Base-by-base conservation (phyloP, 225 moss, liverwort and hornwort species). In the Antitrichia curtipendula region DNA sequence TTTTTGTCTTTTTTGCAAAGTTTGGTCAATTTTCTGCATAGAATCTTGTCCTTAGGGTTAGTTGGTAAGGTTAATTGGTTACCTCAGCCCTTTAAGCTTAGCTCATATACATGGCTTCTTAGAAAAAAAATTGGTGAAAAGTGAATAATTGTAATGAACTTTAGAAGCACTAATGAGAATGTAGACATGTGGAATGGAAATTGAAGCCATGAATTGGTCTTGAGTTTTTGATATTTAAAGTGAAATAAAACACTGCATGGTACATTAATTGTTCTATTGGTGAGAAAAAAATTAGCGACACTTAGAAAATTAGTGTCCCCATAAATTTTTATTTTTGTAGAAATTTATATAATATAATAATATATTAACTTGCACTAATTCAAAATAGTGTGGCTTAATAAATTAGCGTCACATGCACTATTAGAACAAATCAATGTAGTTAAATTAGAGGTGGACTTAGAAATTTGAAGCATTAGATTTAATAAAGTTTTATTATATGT, bases 11-110 rank as follows among this genome's bases (percentile, higher is more conserved):
- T 70, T 15, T 70, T 70, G 4, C 15, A 70, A 70, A 14, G 8
- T 41, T 41, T 41, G 3, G 13, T 41, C 4, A 25, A 14, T 70
- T 70, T 25, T 8, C 12, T 25, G 25, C 4, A 38, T 23, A 6
- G 2, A 68, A 68, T 38, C 7, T 2, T 2, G 1, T 2, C 4
- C 0, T 23, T 38, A 22, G 23, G n/a, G n/a, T n/a, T n/a, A n/a
- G n/a, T n/a, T n/a, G n/a, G n/a, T 45, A 7, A 45, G 5, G 0
- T 68, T 38, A 23, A 1, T 13, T 13, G 7, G 68, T 4, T 13
- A 24, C 40, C 24, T 1, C 12, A 66, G 22, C 1, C 21, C 5
- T 40, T 8, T 6, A 6, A 40, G 41, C 3, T 12, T 69, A 41
- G 14, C 6, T 14, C 5, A 4, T 41, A 8, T 41, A 4, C 13